Evolutionary conservation across 164 flowering plant genomes (phyloP), one percentile per base, ranked within the genome.

Genomic region (Sextonia rubra): DNA sequence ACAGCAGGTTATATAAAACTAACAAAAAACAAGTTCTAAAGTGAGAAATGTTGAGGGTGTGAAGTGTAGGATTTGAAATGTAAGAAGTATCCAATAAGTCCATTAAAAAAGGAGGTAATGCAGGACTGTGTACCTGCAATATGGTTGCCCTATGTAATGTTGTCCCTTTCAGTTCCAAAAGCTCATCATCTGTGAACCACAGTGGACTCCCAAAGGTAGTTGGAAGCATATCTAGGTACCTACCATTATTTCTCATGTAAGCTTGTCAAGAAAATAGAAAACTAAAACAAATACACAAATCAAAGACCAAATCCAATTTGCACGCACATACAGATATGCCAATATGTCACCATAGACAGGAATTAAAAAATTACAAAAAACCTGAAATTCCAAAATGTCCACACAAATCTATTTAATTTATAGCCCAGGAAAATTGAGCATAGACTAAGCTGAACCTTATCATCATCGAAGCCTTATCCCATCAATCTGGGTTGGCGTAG

Each of bases 201-300:
- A 92, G 93, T 9, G 99, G 88, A 77, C 80, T 93, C 24, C 91
- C 93, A 77, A 93, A 96, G n/a, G 85, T 82, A 48, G 83, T 78
- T 7, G 99, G 99, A 73, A 96, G 93, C 94, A 93, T 82, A 80
- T 93, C 98, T 73, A 93, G 82, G 76, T 92, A 96, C 89, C 99
- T 93, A 71, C 56, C 32, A 26, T 60, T 29, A 26, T 63, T 72
- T 69, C 27, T 61, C 66, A 61, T 27, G 37, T 56, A 55, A 52
- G 49, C 32, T n/a, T 69, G 48, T n/a, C 55, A 49, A 47, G 17
- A n/a, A 23, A 66, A 65, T 2, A 68, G n/a, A 12, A 61, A 71
- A 56, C 18, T 9, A 29, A 66, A 60, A 15, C 23, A 60, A 18
- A 60, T 64, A 47, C 49, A 47, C 49, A 47, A 47, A 7, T 12